Evolutionary conservation across 495 filamentous ascomycete genomes (phyloP), one percentile per base, ranked within the genome.

Genomic region (Daldinia concentrica): DNA sequence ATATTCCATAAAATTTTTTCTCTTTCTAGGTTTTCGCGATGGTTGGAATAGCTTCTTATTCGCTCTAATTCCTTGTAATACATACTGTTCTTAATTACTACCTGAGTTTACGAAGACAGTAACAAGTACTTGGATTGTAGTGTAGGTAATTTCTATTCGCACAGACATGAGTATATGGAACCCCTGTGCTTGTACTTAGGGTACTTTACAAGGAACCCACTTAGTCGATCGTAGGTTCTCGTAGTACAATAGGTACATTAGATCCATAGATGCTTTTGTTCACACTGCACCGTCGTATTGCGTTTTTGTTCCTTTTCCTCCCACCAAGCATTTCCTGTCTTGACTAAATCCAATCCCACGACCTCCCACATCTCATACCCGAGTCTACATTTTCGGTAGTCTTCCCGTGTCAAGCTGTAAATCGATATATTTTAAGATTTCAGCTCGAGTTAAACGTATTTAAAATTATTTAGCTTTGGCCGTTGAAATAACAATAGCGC

Each of bases 311-410:
- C 52, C 48, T 63, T 73, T 69, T 66, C 71, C 71, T 73, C 66
- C 71, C 71, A 73, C 71, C 58, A 69, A 68, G 69, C 60, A 64
- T 52, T 72, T 72, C 64, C 66, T 57, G 50, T 68, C 61, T 66
- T 62, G 64, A 71, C 45, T 39, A 66, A 66, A 66, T 65, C 48
- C 60, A 72, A 68, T 73, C 61, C 64, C 64, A 72, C 64, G 69
- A 68, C 64, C 57, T 64, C 48, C 59, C 65, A 61, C 64, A 68
- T 61, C 48, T 62, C 32, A 64, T 56, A 48, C 22, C 34, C 22
- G 22, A 36, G 6, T 50, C 34, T 41, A 29, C 45, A 32, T 60
- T 34, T 62, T 61, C 58, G 58, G 48, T 54, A 64, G 45, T 63
- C 37, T 37, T 30, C 26, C 17, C 17, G 27, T 54, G 15, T 41